phyloP scores from a whole-genome alignment of 2,329 filamentous ascomycete species.

The Hansfordia pulvinata region DNA sequence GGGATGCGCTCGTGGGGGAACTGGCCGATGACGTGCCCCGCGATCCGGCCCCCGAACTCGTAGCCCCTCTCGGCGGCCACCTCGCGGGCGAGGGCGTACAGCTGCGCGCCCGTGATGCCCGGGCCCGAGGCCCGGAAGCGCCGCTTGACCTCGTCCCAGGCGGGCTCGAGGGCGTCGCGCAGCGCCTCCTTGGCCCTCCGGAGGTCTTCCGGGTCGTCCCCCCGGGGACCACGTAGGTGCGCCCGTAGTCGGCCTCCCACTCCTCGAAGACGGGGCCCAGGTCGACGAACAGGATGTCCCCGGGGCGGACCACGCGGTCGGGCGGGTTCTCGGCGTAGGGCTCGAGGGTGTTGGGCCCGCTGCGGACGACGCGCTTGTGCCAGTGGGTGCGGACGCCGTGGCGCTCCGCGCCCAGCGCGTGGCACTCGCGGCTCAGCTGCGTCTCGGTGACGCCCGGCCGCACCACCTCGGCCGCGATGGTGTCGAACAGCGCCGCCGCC shows the following conservation, averaged over 20 bases:
- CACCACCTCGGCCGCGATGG: constrained; percentile 29
- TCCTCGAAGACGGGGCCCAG: constrained; percentile 36
- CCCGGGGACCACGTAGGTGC: constrained; percentile 37
- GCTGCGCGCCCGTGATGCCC: constrained; percentile 30
- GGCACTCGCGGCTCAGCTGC: constrained; percentile 29
- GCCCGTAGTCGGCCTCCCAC: constrained; percentile 39
- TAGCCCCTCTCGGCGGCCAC: constrained; percentile 24
- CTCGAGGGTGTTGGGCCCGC: constrained; percentile 31
- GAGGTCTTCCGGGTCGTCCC: constrained; percentile 26
- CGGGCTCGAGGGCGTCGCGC: constrained; percentile 29
- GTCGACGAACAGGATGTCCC: constrained; percentile 37
- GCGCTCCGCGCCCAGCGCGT: constrained; percentile 24
- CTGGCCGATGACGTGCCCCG: constrained; percentile 34
- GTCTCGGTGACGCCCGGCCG: constrained; percentile 33
- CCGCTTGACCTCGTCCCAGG: constrained; percentile 29
- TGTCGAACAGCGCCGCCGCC: constrained; percentile 28
- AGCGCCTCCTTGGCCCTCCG: constrained; percentile 28
- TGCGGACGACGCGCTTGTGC: constrained; percentile 37
- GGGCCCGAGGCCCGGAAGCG: constrained; percentile 21
- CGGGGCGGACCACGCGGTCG: constrained; percentile 28
- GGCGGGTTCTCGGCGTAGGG: constrained; percentile 35
- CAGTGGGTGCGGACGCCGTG: constrained; percentile 32
- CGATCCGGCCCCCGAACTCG: constrained; percentile 26
- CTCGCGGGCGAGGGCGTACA: constrained; percentile 28
- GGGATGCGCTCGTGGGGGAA: constrained; percentile 37